Conservation (phyloP, 768 basidiomycete species). For the Leccinum rimulosum region DNA sequence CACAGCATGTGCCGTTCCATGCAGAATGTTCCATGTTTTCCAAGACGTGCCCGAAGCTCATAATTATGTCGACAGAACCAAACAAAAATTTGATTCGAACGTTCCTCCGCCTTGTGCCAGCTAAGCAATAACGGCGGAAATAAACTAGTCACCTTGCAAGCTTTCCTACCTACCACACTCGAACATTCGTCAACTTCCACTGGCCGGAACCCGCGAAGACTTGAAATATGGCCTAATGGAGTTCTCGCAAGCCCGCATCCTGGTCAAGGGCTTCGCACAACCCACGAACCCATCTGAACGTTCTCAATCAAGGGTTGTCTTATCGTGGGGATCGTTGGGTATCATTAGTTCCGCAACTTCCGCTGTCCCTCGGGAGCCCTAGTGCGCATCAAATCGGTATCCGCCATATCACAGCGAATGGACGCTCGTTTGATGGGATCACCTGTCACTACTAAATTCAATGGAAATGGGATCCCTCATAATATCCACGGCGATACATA, state of each 20-base stretch:
- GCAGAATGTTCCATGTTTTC: slow-evolving; percentile 25
- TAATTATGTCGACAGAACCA: slow-evolving; percentile 24
- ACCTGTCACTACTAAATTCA: slow-evolving; percentile 3
- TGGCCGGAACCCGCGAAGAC: neutral
- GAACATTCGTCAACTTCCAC: slow-evolving; percentile 5
- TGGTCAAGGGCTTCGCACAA: slow-evolving; percentile 9
- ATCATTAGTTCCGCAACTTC: neutral
- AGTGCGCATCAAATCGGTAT: slow-evolving; percentile 4
- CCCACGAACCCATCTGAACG: neutral
- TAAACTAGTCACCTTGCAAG: neutral
- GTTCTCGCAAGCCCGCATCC: neutral
- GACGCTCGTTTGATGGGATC: slow-evolving; percentile 1
- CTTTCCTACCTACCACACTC: neutral
- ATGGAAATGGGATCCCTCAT: neutral
- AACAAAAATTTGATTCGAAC: slow-evolving; percentile 11
- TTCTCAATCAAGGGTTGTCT: slow-evolving; percentile 9
- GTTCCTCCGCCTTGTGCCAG: slow-evolving; percentile 1
- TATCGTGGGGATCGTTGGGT: slow-evolving; percentile 11
- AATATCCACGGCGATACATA: slow-evolving; percentile 5
- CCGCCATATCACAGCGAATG: slow-evolving; percentile 2
- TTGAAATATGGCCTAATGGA: neutral
- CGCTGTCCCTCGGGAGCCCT: neutral
- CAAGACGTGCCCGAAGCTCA: slow-evolving; percentile 4
- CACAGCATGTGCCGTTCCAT: slow-evolving; percentile 22
- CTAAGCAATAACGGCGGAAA: slow-evolving; percentile 9